Evolutionary conservation across 768 basidiomycete genomes (phyloP).

Genomic region (Chalciporus piperatus): DNA sequence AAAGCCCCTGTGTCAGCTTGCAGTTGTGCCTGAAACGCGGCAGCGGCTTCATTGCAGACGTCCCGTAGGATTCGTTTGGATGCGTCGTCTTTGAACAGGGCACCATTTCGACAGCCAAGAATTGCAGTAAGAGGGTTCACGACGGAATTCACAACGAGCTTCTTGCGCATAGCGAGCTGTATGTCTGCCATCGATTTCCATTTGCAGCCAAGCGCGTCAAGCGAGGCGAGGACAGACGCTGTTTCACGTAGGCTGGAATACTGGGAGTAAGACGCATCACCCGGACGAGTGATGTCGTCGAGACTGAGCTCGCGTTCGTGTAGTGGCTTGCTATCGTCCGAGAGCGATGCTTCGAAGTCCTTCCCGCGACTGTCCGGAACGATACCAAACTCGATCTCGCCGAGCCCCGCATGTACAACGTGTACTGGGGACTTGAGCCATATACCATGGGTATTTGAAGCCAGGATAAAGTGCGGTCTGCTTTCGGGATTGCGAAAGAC

Average conservation of each 20-base stretch:
- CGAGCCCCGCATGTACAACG: slow-evolving; percentile 69
- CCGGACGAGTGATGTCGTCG: slow-evolving; percentile 47
- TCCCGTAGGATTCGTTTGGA: slow-evolving; percentile 44
- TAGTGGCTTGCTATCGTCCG: slow-evolving; percentile 32
- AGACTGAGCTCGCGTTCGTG: slow-evolving; percentile 45
- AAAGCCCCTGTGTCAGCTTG: slow-evolving; percentile 36
- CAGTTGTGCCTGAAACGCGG: slow-evolving; percentile 53
- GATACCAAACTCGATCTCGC: slow-evolving; percentile 75
- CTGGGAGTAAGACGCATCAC: slow-evolving; percentile 35
- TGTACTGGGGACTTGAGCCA: slow-evolving; percentile 51
- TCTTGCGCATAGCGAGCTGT: slow-evolving; percentile 69
- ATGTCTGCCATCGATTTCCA: slow-evolving; percentile 69
- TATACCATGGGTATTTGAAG: slow-evolving; percentile 79
- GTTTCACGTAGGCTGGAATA: slow-evolving; percentile 69
- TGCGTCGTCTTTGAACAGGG: slow-evolving; percentile 48
- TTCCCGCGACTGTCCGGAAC: slow-evolving; percentile 63
- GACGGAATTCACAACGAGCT: slow-evolving; percentile 76
- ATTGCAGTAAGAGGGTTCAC: slow-evolving; percentile 88
- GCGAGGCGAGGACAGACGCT: slow-evolving; percentile 56
- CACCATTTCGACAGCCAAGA: slow-evolving; percentile 77
- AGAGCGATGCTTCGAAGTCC: slow-evolving; percentile 58
- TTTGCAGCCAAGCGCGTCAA: slow-evolving; percentile 53
- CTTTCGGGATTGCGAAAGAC: slow-evolving; percentile 70
- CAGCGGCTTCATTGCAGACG: slow-evolving; percentile 72
- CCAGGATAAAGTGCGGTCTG: slow-evolving; percentile 85